Conservation (phyloP, 2,329 filamentous ascomycete species). For the Zymoseptoria crescenta region DNA sequence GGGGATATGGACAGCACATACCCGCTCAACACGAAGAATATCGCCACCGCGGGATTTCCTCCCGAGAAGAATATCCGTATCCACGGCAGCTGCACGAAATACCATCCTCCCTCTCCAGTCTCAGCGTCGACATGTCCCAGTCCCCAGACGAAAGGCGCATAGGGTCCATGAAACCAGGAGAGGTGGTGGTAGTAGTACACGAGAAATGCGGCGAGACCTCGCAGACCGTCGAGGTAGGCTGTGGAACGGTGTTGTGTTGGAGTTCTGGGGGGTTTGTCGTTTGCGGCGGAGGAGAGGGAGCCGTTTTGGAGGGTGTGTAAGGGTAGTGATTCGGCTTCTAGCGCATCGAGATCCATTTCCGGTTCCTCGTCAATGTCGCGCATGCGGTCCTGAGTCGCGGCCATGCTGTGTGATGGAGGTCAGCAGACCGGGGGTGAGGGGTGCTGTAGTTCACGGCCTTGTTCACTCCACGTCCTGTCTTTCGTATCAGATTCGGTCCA, state of each 20-base stretch:
- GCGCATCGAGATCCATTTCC: neutral
- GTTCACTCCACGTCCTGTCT: neutral
- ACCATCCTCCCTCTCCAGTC: neutral
- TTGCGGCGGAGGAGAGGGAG: neutral
- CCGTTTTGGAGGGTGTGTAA: neutral
- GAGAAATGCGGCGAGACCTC: conserved; percentile 57
- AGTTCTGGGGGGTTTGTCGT: neutral
- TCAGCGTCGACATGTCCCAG: conserved; percentile 29
- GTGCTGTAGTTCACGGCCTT: neutral
- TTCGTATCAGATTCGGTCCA: neutral
- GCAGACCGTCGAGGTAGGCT: conserved; percentile 54
- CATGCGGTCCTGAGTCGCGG: neutral
- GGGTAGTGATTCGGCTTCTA: neutral
- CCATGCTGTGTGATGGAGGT: neutral
- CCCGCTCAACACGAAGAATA: conserved; percentile 46
- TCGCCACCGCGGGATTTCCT: conserved; percentile 50
- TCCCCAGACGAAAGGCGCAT: conserved; percentile 38
- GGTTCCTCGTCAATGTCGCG: neutral
- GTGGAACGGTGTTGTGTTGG: conserved; percentile 26
- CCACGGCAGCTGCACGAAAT: conserved; percentile 42
- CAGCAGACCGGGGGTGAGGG: neutral
- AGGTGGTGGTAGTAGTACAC: conserved; percentile 57
- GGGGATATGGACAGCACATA: conserved; percentile 36
- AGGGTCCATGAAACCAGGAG: conserved; percentile 15
- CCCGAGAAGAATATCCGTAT: conserved; percentile 49